phyloP scores from a whole-genome alignment of 805 yeast species.

The Wickerhamomyces bisporus region DNA sequence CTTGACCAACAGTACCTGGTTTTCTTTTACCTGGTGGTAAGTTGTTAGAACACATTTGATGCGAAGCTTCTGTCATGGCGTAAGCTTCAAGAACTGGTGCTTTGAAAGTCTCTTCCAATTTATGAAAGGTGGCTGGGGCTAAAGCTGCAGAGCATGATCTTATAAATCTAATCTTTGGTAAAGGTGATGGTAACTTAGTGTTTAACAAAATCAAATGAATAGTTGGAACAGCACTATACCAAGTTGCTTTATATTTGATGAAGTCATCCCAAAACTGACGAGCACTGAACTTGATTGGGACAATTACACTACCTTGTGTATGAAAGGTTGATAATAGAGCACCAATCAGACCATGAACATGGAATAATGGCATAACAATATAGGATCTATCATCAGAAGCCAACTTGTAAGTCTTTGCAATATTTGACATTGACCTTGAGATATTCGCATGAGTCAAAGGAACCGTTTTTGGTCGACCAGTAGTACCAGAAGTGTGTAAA shows the following conservation, averaged over 20 bases:
- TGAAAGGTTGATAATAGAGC: conserved; percentile 57
- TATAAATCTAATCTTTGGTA: conserved; percentile 58
- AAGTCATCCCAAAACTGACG: conserved; percentile 56
- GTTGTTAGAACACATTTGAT: conserved; percentile 71
- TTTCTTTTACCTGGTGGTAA: conserved; percentile 59
- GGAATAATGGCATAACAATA: conserved; percentile 73
- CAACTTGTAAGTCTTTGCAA: conserved; percentile 51
- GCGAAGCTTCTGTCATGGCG: conserved; percentile 81
- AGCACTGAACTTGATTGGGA: conserved; percentile 62
- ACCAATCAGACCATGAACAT: conserved; percentile 70
- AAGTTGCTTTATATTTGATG: conserved; percentile 42
- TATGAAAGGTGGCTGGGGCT: conserved; percentile 58
- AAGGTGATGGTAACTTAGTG: conserved; percentile 40
- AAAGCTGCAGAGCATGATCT: conserved; percentile 70
- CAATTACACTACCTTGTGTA: conserved; percentile 55
- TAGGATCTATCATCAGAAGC: conserved; percentile 47
- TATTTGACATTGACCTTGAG: conserved; percentile 54
- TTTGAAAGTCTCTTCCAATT: conserved; percentile 49
- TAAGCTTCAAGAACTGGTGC: conserved; percentile 75
- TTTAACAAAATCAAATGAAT: conserved; percentile 63
- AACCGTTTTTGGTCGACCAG: conserved; percentile 73
- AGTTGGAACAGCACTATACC: conserved; percentile 80
- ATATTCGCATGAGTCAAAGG: conserved; percentile 64
- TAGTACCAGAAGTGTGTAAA: conserved; percentile 71
- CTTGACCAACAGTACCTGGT: conserved; percentile 71